Evolutionary conservation across 768 basidiomycete species (phyloP), one percentile per base, ranked within the genome.

Genomic region (Hypholoma sublateritium): DNA sequence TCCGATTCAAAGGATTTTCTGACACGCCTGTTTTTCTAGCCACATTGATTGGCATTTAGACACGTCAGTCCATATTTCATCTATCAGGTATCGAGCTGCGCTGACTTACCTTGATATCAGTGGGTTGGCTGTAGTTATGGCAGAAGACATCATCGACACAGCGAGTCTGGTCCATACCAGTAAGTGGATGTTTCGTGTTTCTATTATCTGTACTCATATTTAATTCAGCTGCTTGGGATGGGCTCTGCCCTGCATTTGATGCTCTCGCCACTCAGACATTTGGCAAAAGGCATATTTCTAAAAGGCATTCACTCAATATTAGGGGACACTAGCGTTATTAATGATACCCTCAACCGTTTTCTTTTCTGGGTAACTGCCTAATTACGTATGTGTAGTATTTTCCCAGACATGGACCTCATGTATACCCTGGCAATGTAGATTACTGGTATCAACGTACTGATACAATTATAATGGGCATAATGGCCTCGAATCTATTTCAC

Each of bases 31-130:
- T 13, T 24, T n/a, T 57, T 3, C 5, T 19, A 74, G 73, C 51
- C 78, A 80, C 56, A 77, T 78, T 49, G 73, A 75, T 43, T 78
- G 71, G 70, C 77, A 78, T 61, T 61, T 78, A 36, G 70, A 71
- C 16, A 58, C 59, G 68, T 73, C 32, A 58, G 67, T 57, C 19
- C 13, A 12, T 43, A 17, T 42, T 42, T 19, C 22, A 5, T 35
- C 35, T 41, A 19, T n/a, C 11, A 21, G 51, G 37, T 24, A 16
- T 44, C 37, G 14, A 43, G 11, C 44, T 28, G 7, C 7, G 3
- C 25, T 28, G 3, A 36, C 14, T 28, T 39, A n/a, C 19, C 50
- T 44, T n/a, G 13, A 8, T 35, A 32, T 16, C 21, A 72, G 70
- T 50, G 76, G 74, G 13, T 58, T 76, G 3, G 74, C 69, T 1